Base-by-base conservation (phyloP, 2,329 filamentous ascomycete genomes). In the Fusarium chaquense region DNA sequence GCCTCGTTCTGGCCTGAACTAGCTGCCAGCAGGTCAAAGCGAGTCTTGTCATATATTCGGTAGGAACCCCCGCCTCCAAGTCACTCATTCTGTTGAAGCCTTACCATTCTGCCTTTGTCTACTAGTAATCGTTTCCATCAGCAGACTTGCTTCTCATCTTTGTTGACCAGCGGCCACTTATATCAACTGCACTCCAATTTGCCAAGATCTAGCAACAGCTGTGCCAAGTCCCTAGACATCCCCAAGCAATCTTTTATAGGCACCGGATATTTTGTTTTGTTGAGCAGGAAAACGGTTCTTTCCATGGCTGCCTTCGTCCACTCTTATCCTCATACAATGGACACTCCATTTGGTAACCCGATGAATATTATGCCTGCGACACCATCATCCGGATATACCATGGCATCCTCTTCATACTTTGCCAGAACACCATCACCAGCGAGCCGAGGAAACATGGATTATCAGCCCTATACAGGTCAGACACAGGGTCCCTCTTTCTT, bases 401-500 rank as follows among this genome's bases (percentile, higher is more conserved):
- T 69, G 60, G 67, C 66, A 22, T 61, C 70, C 41, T 65, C 72
- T 38, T 58, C 73, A 15, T 70, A 71, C 47, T 67, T 58, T n/a
- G 69, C 70, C 41, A 58, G 62, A 58, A 71, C 65, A 33, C 70
- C 65, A 16, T 74, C 73, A 15, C 73, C 70, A 43, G 52, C 62
- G 47, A 54, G 58, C 38, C 69, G 65, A 62, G 64, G 50, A 36
- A 68, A 62, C 41, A 56, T 73, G 47, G 55, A 36, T 11, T 73
- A 64, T 36, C 71, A 73, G 43, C 62, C 67, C 24, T 35, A 58
- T 11, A 58, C 66, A 30, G 58, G 51, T n/a, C 73, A 75, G 40
- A 46, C 64, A 9, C 47, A 69, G 50, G 67, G 69, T 46, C 58
- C 69, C 28, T 73, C 72, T 4, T 75, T 75, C 30, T 75, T 75